These are phyloP conservation scores for Rhodamnia argentea DNA, from an alignment of 345 rosid species.

Conservation along the genomic window DNA sequence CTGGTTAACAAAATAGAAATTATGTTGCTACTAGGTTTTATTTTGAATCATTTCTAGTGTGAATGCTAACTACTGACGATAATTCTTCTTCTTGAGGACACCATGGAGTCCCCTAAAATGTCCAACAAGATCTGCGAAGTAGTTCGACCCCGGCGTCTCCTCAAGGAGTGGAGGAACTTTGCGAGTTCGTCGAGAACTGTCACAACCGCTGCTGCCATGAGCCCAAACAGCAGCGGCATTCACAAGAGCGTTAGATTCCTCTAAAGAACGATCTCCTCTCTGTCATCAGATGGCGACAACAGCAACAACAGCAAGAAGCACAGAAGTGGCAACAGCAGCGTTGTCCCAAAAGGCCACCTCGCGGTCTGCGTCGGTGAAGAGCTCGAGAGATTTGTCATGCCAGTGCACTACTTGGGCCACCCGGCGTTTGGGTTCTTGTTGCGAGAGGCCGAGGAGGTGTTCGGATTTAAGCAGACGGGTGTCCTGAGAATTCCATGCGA, in stretches of 20 bases:
- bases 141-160: neutral
- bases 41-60: no score
- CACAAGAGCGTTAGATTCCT: slow-evolving; percentile 42
- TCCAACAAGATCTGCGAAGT: neutral
- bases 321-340: no score
- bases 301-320: neutral
- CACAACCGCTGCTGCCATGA: no score
- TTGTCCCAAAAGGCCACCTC: slow-evolving; percentile 46
- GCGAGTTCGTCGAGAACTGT: neutral
- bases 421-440: no score
- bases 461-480: no score
- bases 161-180: neutral
- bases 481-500: no score
- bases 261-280: slow-evolving; percentile 51
- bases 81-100: no score
- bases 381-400: neutral
- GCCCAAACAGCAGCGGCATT: no score
- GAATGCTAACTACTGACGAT: no score
- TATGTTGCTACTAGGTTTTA: no score
- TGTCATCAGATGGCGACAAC: slow-evolving; percentile 6
- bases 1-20: neutral
- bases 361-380: slow-evolving; percentile 64
- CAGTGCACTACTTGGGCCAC: no score
- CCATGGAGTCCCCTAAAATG: neutral
- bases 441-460: no score